These are phyloP conservation scores for Aspergillus bridgeri DNA, from an alignment of 495 filamentous ascomycete genomes.

Conservation along the genomic window DNA sequence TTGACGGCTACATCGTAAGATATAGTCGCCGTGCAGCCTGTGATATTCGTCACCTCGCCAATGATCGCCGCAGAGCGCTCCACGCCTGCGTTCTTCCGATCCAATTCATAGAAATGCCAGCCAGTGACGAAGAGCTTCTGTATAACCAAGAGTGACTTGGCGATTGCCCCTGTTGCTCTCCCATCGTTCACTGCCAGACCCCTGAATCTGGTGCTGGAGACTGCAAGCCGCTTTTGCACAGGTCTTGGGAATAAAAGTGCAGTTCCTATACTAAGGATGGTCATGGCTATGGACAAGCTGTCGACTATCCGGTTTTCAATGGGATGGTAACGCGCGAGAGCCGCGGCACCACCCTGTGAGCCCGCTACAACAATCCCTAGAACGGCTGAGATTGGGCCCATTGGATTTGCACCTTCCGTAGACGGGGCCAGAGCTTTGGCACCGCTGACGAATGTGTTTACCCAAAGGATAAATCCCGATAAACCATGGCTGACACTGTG, in stretches of 20 bases:
- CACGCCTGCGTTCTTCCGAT: background rate
- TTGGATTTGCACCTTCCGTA: too few species aligned
- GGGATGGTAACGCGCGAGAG: too few species aligned
- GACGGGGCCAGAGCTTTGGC: too few species aligned
- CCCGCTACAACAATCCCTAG: too few species aligned
- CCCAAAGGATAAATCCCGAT: too few species aligned
- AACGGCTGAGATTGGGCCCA: too few species aligned
- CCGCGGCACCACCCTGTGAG: too few species aligned
- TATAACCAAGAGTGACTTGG: background rate
- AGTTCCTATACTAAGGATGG: too few species aligned
- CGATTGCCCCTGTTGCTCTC: background rate
- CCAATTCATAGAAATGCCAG: constrained; percentile 8
- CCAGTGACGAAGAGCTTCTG: background rate
- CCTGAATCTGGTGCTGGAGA: background rate
- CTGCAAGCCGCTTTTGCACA: background rate
- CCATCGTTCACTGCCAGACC: background rate
- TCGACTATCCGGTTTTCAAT: background rate
- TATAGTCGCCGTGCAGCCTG: background rate
- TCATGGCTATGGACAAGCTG: background rate
- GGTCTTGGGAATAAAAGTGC: too few species aligned
- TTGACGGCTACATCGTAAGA: background rate
- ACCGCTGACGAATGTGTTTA: too few species aligned
- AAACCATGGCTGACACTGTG: too few species aligned
- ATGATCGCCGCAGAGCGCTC: background rate
- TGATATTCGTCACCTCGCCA: background rate